Percentiles rank a stretch among this genome's conserved stretches.
Conservation (phyloP, 2,329 filamentous ascomycete genomes). For the Celoporthe dispersa region DNA sequence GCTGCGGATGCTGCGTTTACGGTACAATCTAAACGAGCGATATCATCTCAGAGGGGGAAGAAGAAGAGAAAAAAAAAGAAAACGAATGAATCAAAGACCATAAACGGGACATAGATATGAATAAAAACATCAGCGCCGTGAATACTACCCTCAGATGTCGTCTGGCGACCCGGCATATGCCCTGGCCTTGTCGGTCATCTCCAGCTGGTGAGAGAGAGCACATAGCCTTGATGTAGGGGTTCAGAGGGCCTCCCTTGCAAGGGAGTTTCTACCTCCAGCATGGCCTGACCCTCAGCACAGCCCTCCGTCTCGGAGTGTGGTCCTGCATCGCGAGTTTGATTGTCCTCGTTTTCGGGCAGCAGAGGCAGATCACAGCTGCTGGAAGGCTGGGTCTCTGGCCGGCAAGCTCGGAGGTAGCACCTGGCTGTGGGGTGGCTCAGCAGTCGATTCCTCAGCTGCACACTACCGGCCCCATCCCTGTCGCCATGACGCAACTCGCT, state of each 20-base stretch:
- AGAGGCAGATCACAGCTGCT: background rate
- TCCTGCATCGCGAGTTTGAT: background rate
- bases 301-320: background rate
- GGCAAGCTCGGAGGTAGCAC: slow-evolving; percentile 1
- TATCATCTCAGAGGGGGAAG: no score
- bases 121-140: background rate
- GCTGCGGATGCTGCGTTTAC: background rate
- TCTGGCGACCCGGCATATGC: background rate
- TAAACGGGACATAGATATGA: background rate
- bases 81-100: background rate
- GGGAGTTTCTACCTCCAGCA: background rate
- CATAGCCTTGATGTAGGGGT: background rate
- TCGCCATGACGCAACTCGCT: background rate
- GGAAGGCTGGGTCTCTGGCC: background rate
- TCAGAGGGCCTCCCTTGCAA: background rate
- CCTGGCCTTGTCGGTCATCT: background rate
- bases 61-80: no score
- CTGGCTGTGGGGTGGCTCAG: slow-evolving; percentile 6
- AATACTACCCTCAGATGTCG: background rate
- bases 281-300: background rate
- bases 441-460: background rate
- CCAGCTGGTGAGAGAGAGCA: background rate
- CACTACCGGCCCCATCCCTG: background rate
- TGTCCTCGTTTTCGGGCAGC: background rate
- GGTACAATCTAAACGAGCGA: background rate